Evolutionary conservation across 2,329 filamentous ascomycete genomes (phyloP), one percentile per base, ranked within the genome.

Genomic region (Pseudocercospora fijiensis): DNA sequence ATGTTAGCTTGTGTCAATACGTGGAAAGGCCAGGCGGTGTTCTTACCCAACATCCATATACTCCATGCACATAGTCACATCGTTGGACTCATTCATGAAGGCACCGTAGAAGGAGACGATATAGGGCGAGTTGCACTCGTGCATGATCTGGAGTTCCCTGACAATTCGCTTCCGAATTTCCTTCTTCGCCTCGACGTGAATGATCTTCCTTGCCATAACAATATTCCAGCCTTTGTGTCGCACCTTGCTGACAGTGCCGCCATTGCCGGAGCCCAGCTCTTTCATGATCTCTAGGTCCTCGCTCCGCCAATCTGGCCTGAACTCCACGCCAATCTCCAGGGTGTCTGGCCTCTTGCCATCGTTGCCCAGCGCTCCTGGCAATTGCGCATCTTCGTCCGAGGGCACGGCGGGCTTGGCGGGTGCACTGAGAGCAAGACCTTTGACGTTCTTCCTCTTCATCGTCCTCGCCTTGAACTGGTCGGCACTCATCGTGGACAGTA

Each of bases 21-120:
- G 62, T 6, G 18, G n/a, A 18, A 3, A 18, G n/a, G 2, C 6
- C 3, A 18, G n/a, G 2, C 6, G 27, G n/a, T 4, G 45, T 27
- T 81, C 91, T 79, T 85, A 98, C 95, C 95, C 95, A 76, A 94
- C 92, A 79, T 99, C 95, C 92, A 96, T 96, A 77, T 99, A 98
- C 78, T 99, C 95, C 95, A 99, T 99, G 78, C 95, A 99, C 89
- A 99, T 94, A 72, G 98, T 96, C 64, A 99, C 96, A 80, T 99
- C 95, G 75, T 96, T 94, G 66, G 92, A 92, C 75, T 96, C 91
- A 76, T 96, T 98, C 74, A 98, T 86, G 76, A 98, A 99, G 41
- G 95, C 95, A 65, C 95, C 95, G 75, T 98, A 98, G 78, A 97
- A 99, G 60, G 90, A 96, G 65, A 99, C 95, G 74, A 99, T 98